Evolutionary conservation across 768 basidiomycete genomes (phyloP), one percentile per base, ranked within the genome.

Genomic region (Agrocybe praecox): DNA sequence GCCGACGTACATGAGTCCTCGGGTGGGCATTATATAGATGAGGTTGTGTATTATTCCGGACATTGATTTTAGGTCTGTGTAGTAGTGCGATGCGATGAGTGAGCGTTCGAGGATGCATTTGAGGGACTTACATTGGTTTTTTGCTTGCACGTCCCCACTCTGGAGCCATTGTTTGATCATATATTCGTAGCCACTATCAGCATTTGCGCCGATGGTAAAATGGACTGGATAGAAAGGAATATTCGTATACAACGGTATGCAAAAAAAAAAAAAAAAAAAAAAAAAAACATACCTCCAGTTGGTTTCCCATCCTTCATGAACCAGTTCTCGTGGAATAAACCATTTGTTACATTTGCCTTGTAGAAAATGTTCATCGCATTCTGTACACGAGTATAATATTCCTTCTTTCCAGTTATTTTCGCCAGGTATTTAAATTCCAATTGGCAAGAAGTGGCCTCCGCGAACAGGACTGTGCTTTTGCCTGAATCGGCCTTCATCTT

Each of bases 351-450:
- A 44, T 71, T 66, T 1, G 66, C 63, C 12, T 55, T 59, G 55
- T 76, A 74, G 40, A 79, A 67, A 10, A 73, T 59, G n/a, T 72
- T n/a, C 36, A 40, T 40, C 6, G 36, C 36, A 40, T 14, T n/a
- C 14, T 40, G 34, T 52, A 76, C 69, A 66, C 63, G 56, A 26
- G 72, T 40, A 55, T 76, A 85, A 61, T 82, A 89, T 23, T 81
- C 77, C 14, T 76, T 73, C 55, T 83, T 78, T 1, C 86, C 85
- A 0, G 88, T 90, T 29, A 87, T 63, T 59, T 88, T 82, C 1
- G 87, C 86, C 2, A 92, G 77, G 64, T 90, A 91, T 67, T 89
- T 88, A 72, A 85, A 86, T 67, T 92, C 90, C 18, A 91, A 68
- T 68, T 90, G 88, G 57, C 87, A 83, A 43, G 81, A 84, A 7